Percentiles rank a stretch among this genome's conserved stretches.
Evolutionary conservation across 306 rosid species (phyloP).

Genomic region (Rubus idaeus): DNA sequence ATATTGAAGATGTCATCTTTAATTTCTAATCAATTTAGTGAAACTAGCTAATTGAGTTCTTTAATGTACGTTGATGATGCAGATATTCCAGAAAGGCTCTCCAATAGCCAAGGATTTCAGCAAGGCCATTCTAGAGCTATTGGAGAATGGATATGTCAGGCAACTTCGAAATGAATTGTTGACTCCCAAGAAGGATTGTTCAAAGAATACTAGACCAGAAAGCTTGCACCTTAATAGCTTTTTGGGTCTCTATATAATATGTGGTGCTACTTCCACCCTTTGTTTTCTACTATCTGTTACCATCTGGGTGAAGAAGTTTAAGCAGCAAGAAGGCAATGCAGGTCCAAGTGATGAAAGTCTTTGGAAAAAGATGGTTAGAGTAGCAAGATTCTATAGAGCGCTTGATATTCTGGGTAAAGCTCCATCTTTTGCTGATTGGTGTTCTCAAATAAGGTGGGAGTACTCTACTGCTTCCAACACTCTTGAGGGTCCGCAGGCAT

Average conservation of each 20-base stretch:
- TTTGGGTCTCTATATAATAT: conserved; percentile 50
- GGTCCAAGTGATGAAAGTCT: background rate
- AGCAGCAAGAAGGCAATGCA: conserved; percentile 11
- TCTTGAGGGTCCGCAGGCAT: background rate
- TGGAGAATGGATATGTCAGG: conserved; percentile 40
- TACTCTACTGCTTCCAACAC: background rate
- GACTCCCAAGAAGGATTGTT: background rate
- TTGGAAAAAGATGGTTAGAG: conserved; percentile 12
- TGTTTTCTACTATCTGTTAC: conserved; percentile 40
- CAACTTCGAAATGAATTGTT: conserved; percentile 43
- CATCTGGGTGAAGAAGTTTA: background rate
- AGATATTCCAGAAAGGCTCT: conserved; percentile 72
- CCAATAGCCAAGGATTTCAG: conserved; percentile 64
- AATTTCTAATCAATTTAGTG: too few relatives aligned
- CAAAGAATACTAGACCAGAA: background rate
- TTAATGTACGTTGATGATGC: conserved; percentile 12
- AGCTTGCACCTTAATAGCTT: conserved; percentile 49
- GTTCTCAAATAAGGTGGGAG: background rate
- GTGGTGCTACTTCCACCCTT: conserved; percentile 50
- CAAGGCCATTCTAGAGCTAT: conserved; percentile 46
- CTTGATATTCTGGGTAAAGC: conserved; percentile 13
- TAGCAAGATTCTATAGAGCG: background rate
- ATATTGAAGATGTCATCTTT: too few relatives aligned
- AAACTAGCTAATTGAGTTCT: background rate
- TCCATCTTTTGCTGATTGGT: conserved; percentile 14